Base-by-base conservation (phyloP, 1,284 basidiomycete species). In the Entoloma clypeatum region DNA sequence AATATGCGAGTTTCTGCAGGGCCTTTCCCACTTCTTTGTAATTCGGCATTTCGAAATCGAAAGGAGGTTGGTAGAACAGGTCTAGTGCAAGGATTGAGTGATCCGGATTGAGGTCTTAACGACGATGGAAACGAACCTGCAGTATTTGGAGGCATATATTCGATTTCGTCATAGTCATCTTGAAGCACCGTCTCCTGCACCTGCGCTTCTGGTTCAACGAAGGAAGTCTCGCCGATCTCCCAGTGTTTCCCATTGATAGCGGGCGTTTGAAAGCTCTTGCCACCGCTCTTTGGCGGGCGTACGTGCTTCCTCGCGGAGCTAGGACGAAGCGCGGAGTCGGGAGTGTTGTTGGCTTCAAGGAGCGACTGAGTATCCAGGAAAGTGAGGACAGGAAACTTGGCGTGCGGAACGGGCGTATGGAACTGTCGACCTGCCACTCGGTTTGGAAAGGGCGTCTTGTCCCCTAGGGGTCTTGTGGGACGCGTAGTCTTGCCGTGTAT, bases 141-240 rank as follows among this genome's bases (percentile, higher is more conserved):
- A 6, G 74, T 75, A 49, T 79, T 83, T 5, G 86, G 86, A 21
- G 86, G 72, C 75, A 83, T 81, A 54, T 86, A 88, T 57, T 90
- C 86, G 26, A 88, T 69, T 57, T 88, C 86, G 49, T 81, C 81
- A 39, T 69, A 67, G 45, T 78, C 77, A 32, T 76, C 65, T 44
- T 70, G 66, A 2, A 50, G 41, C 11, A 62, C 56, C 1, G 55
- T 51, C 39, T 71, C 63, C 34, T 64, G 66, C 16, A 56, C 48
- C 23, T 62, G 53, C 3, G 56, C 53, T 25, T 67, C 66, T 2
- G 54, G 59, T 9, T 70, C 44, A 5, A 66, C 64, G n/a, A 82
- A 66, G 37, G 75, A 76, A 2, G 69, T 67, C 37, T 85, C 83
- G 50, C 76, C 79, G 26, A 84, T 71, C 52, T 89, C 83, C 85